Base-by-base conservation (phyloP, 2,329 filamentous ascomycete genomes). In the Rhexocercosporidium sp. region DNA sequence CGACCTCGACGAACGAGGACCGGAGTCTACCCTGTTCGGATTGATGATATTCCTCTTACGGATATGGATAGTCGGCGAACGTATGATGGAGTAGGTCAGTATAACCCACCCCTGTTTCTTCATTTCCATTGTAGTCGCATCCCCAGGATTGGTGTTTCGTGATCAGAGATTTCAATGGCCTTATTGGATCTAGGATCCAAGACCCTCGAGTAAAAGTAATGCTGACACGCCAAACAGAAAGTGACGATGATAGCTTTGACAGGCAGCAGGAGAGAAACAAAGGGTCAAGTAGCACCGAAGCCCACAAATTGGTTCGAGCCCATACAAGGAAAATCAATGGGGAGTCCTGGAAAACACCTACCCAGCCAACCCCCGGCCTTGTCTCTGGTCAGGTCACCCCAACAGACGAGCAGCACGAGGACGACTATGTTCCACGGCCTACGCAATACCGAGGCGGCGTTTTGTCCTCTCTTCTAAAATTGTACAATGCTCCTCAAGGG, bases 401-500 rank as follows among this genome's bases (percentile, higher is more conserved):
- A 37, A 70, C 60, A 18, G 72, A 75, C 11, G 81, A 83, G 54
- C 75, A 79, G 46, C 60, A 86, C 51, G 82, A 85, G 25, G 85
- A 87, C 51, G 84, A 87, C 65, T 92, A 92, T 74, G 86, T 92
- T 20, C 88, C 90, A 53, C 83, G 84, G 49, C 92, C 92, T 4
- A 80, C 83, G 25, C 86, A 90, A 69, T 94, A 92, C 76, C 87
- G 89, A 59, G 90, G 89, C 34, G 92, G 93, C 34, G 87, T 95
- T 56, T 81, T 96, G 0, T 89, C 90, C 2, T 90, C 89, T 0
- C 81, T 96, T 0, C 81, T 96, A 59, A 92, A 90, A 77, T 82
- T 94, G 11, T 90, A 92, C 74, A 84, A 88, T 66, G 81, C 86
- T 68, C 81, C 83, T 54, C 76, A 73, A 71, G 72, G 74, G 66